Evolutionary conservation across 2,329 filamentous ascomycete genomes (phyloP), one percentile per base, ranked within the genome.

Genomic region (Phoma herbarum): DNA sequence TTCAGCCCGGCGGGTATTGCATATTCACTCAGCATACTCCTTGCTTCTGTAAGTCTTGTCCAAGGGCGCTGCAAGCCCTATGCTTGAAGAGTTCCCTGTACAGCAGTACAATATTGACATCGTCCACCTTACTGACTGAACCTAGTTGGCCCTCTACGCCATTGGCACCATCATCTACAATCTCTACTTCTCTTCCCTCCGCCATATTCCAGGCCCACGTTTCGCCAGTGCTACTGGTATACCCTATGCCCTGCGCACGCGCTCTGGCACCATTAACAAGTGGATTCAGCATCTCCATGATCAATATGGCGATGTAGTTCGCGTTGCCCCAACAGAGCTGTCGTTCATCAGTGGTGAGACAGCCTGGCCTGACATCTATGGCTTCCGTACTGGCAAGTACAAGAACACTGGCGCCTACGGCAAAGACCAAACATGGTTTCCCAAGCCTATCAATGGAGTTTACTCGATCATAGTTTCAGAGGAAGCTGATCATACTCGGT

Each of bases 301-400:
- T 11, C 67, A 73, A 47, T 80, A 80, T 56, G 80, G 81, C 22
- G 74, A 79, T 1, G 78, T 76, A 2, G 78, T 82, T 0, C 74
- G 80, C 9, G 59, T 81, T 5, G 69, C 73, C 0, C 80, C 80
- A 0, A 75, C 73, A 26, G 78, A 82, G 55, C 53, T 81, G 0
- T 80, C 79, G 1, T 80, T 81, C 66, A 80, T 73, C 50, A 75
- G 76, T 3, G 76, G 67, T n/a, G 78, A 81, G 1, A 77, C 74
- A 1, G 78, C 78, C 2, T 81, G 77, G 74, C 72, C 73, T 47
- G 79, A 81, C 26, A 78, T 82, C 33, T 81, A 80, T 60, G 79
- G 78, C 12, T 75, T 75, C 62, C 69, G 71, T 5, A 73, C 61
- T 0, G 76, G 77, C 22, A 77, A 77, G 64, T 57, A 62, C 57